Evolutionary conservation across 768 basidiomycete species (phyloP).

Genomic region (Sarcodon sp.): DNA sequence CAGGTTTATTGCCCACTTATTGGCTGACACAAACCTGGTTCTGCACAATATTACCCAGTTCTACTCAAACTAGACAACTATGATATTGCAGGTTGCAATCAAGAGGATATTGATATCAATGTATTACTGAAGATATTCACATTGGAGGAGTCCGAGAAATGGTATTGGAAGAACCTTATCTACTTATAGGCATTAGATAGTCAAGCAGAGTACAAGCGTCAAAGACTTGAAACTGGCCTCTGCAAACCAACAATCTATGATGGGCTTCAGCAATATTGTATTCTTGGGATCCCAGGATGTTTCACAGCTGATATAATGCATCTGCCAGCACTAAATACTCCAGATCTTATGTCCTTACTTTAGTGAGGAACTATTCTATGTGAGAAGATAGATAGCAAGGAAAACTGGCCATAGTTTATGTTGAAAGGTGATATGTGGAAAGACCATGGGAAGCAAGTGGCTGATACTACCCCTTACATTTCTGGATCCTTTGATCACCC

Average conservation of each 20-base stretch:
- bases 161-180: too few relatives aligned
- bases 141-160: too few relatives aligned
- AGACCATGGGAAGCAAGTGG: not conserved
- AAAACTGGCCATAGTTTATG: not conserved
- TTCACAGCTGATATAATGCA: not conserved
- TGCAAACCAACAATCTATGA: not conserved
- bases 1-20: slow-evolving; percentile 15
- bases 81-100: slow-evolving; percentile 14
- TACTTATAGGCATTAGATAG: too few relatives aligned
- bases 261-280: not conserved
- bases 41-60: slow-evolving; percentile 21
- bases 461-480: not conserved
- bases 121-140: too few relatives aligned
- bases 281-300: not conserved
- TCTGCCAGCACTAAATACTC: not conserved
- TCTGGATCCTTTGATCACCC: not conserved
- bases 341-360: not conserved
- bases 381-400: not conserved
- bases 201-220: not conserved
- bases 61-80: slow-evolving; percentile 13
- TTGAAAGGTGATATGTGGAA: not conserved
- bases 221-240: not conserved
- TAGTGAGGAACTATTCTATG: not conserved
- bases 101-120: slow-evolving; percentile 16
- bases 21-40: slow-evolving; percentile 16